Conservation (phyloP, 2,329 filamentous ascomycete species). For the Fusarium nematophilum region DNA sequence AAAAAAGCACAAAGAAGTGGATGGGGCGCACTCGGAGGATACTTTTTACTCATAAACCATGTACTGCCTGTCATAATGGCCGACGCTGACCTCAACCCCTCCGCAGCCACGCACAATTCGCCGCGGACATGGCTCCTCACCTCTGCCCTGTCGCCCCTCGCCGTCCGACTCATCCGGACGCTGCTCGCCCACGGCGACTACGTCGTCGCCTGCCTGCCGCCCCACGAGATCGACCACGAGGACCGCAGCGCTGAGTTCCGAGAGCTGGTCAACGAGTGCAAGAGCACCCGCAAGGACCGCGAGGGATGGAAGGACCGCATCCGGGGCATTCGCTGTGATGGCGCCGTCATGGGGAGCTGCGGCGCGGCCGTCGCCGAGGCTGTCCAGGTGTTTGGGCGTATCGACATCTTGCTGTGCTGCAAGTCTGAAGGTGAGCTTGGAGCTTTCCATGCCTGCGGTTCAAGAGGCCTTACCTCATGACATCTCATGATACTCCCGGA, state of each 20-base stretch:
- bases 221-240: conserved; percentile 81
- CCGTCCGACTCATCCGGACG: conserved; percentile 82
- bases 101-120: conserved; percentile 72
- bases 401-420: conserved; percentile 92
- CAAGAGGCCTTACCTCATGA: too few species aligned
- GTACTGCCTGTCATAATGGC: conserved; percentile 45
- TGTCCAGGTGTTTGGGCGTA: conserved; percentile 82
- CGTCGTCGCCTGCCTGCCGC: conserved; percentile 84
- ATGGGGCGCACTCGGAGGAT: conserved; percentile 12
- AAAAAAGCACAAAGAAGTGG: not conserved
- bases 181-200: conserved; percentile 92
- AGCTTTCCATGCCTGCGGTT: not conserved
- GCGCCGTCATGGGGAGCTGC: conserved; percentile 74
- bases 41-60: conserved; percentile 34
- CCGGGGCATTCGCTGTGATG: conserved; percentile 72
- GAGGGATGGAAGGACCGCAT: conserved; percentile 87
- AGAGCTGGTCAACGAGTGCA: conserved; percentile 78
- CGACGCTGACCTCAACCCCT: conserved; percentile 48
- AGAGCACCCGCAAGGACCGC: conserved; percentile 70
- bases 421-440: conserved; percentile 77
- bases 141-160: conserved; percentile 84
- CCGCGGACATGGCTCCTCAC: conserved; percentile 95
- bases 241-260: conserved; percentile 82
- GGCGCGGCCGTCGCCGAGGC: conserved; percentile 89
- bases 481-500: not conserved